These are phyloP conservation scores for Silybum marianum DNA, from an alignment of 129 eudicot species.

Conservation along the genomic window DNA sequence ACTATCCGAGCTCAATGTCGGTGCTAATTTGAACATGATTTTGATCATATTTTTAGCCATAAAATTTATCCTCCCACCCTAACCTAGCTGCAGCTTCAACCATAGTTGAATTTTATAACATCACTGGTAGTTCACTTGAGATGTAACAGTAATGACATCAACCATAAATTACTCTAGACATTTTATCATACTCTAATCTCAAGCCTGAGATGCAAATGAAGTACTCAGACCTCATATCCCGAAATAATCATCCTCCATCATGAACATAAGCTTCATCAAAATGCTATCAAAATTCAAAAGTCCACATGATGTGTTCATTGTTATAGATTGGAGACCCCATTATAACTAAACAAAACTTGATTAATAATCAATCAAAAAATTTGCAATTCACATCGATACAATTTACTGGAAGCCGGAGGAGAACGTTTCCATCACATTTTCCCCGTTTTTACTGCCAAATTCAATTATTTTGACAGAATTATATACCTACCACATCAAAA, in stretches of 20 bases:
- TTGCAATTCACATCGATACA: not conserved
- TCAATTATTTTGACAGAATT: conserved; percentile 13
- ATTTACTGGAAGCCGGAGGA: not conserved
- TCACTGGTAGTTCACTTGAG: not conserved
- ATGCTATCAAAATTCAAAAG: conserved; percentile 6
- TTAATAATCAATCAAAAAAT: not conserved
- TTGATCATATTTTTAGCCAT: not conserved
- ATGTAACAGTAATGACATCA: not conserved
- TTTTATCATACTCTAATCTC: not conserved
- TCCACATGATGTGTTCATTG: not conserved
- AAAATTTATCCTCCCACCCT: not conserved
- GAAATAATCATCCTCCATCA: not conserved
- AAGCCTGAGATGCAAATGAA: not conserved
- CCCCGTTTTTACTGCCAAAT: not conserved
- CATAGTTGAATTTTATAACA: not conserved
- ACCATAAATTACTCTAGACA: conserved; percentile 8
- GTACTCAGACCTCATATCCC: not conserved
- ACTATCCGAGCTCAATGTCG: not conserved
- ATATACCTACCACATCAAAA: not conserved
- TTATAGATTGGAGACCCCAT: conserved; percentile 6
- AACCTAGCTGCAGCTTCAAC: not conserved
- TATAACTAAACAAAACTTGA: conserved; percentile 13
- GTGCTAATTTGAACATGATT: not conserved
- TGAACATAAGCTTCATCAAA: not conserved
- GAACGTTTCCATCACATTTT: not conserved